Evolutionary conservation across 345 rosid genomes (phyloP).

Genomic region (Salix suchowensis): DNA sequence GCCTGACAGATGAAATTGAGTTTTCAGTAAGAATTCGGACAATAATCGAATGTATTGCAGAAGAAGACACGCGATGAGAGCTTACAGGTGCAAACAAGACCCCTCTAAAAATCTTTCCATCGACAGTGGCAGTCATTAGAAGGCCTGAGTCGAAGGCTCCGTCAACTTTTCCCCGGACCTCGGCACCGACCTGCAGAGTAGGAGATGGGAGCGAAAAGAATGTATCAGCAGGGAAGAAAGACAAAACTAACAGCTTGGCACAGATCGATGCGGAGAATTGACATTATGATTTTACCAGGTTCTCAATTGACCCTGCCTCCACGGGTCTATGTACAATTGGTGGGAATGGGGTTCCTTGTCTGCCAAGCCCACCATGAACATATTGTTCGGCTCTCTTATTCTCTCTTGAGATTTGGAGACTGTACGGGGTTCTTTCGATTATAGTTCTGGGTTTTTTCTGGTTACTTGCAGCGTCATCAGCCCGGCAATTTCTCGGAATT

Average conservation of each 20-base stretch:
- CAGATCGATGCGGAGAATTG: neutral
- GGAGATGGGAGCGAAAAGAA: neutral
- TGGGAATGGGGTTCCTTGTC: conserved; percentile 25
- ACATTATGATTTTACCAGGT: conserved; percentile 34
- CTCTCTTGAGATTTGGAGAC: conserved; percentile 22
- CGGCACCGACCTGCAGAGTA: conserved; percentile 52
- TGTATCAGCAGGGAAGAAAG: neutral
- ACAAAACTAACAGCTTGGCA: neutral
- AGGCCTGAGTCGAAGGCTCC: conserved; percentile 70
- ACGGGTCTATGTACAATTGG: conserved; percentile 17
- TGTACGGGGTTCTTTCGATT: conserved; percentile 18
- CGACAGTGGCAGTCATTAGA: conserved; percentile 56
- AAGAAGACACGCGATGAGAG: neutral
- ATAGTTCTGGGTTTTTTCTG: conserved; percentile 22
- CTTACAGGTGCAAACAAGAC: conserved; percentile 67
- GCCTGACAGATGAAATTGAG: conserved; percentile 24
- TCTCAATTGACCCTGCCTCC: conserved; percentile 29
- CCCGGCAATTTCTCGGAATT: conserved; percentile 22
- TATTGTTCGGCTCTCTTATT: conserved; percentile 23
- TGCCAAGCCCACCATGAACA: conserved; percentile 15
- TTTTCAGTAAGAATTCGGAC: neutral
- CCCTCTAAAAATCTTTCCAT: conserved; percentile 65
- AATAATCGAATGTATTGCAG: neutral
- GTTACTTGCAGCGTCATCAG: conserved; percentile 16
- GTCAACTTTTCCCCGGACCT: conserved; percentile 62